These are phyloP conservation scores for Tolypocladium endophyticum DNA, from an alignment of 2,329 filamentous ascomycete species.

Conservation along the genomic window DNA sequence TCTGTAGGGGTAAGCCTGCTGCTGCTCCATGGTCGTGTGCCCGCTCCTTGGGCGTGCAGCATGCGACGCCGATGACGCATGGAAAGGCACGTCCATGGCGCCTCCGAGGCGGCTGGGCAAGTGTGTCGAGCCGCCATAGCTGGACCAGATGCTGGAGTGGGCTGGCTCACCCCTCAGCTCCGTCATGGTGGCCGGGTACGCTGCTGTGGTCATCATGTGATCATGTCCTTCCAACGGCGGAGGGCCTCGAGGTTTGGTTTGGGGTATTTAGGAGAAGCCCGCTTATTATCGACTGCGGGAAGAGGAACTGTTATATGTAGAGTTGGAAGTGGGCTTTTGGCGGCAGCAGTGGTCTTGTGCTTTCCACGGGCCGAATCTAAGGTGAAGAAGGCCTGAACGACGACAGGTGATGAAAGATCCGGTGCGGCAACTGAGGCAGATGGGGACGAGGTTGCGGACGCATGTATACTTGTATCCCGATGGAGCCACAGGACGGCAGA, in stretches of 20 bases:
- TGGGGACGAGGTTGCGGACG: slow-evolving; percentile 27
- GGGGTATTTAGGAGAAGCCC: background rate
- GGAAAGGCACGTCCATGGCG: slow-evolving; percentile 38
- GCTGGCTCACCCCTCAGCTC: slow-evolving; percentile 50
- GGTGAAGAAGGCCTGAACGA: background rate
- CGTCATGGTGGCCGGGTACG: slow-evolving; percentile 52
- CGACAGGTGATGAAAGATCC: background rate
- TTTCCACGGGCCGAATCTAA: slow-evolving; percentile 2
- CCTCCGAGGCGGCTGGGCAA: slow-evolving; percentile 40
- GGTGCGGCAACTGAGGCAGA: slow-evolving; percentile 4
- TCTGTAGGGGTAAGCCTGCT: slow-evolving; percentile 37
- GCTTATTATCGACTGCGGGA: background rate
- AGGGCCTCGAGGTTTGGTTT: slow-evolving; percentile 1
- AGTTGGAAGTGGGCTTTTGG: background rate
- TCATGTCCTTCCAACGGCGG: slow-evolving; percentile 25
- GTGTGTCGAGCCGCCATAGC: slow-evolving; percentile 44
- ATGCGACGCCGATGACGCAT: slow-evolving; percentile 29
- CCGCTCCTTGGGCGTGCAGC: slow-evolving; percentile 39
- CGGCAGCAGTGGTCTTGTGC: slow-evolving; percentile 1
- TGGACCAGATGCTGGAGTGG: slow-evolving; percentile 48
- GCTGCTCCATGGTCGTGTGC: slow-evolving; percentile 37
- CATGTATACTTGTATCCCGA: slow-evolving; percentile 34
- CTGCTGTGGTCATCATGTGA: slow-evolving; percentile 51
- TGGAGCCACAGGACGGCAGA: slow-evolving; percentile 31
- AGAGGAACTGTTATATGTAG: background rate